Evolutionary conservation across 805 yeast genomes (phyloP), one percentile per base, ranked within the genome.

Genomic region (Cyberlindnera lachancei): DNA sequence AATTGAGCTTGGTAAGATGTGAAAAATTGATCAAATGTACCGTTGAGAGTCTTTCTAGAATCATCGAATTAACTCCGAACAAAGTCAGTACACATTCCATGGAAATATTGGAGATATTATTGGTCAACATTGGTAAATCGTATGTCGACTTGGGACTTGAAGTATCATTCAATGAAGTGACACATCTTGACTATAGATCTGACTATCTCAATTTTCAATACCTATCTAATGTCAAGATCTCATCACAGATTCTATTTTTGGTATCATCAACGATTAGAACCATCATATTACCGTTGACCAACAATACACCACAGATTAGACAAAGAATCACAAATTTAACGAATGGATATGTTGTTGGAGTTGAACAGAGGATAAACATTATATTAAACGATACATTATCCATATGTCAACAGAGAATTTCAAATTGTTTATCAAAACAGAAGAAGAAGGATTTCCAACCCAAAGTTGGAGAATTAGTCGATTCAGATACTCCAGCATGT

Each of bases 111-210:
- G 84, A 83, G 39, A 64, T 82, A 23, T 52, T 85, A 31, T 55
- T 85, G 15, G 65, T 73, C 29, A 86, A 80, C 34, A 65, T 84
- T 23, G 92, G 94, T 1, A 74, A 74, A 22, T 67, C 79, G 3
- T 86, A 83, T 48, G 69, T 87, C 27, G 87, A 83, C 24, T 64
- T 75, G 12, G 87, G 85, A 0, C 55, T 88, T 25, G 95, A 85
- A 44, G 73, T 76, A 4, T 66, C 86, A 1, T 81, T 75, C 45
- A 68, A 61, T 31, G 55, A 55, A 28, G 52, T 73, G 20, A 55
- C 53, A 31, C 59, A 60, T 42, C 60, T 64, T 42, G 61, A 62
- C 38, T 38, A 39, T 33, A 37, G 48, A 36, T 19, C 46, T 9
- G 49, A 45, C 11, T 42, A 44, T 8, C 36, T 75, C 12, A 60